Base-by-base conservation (phyloP, 257 asterid species). In the Nicotiana undulata region DNA sequence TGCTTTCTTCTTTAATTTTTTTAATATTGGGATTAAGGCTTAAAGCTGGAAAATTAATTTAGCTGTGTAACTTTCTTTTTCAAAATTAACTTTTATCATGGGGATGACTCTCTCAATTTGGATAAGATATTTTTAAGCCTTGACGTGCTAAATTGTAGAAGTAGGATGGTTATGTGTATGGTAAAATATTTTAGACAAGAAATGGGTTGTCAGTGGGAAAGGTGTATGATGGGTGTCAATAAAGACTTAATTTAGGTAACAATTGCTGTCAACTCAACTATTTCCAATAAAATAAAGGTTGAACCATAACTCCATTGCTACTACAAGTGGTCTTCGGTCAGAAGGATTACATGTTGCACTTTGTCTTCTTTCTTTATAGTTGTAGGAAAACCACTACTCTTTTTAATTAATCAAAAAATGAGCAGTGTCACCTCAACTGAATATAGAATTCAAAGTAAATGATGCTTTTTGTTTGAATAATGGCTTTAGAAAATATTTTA, bases 391-490 rank as follows among this genome's bases (percentile, higher is more conserved):
- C n/a, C 56, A 34, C 58, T 16, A 53, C 16, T 59, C 76, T 18
- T 7, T 10, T 28, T 40, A 75, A 81, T 52, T 79, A 37, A 55
- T 80, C 63, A 34, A 63, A 52, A n/a, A 40, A 28, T 16, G 32
- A 9, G 24, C 40, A 79, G 76, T 78, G 81, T 79, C 80, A 26
- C 29, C 75, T 22, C 6, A 78, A 61, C 60, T 68, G 80, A 82
- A 79, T 76, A 52, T 32, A 58, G 29, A 55, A 83, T 85, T 80
- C 85, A 84, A 88, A 88, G 89, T 89, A 86, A 88, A 86, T 91
- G 84, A 81, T 66, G 64, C 55, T 80, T 77, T 80, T 28, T 58
- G 58, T 72, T 81, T 70, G 83, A 72, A 31, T 60, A 13, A 68
- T 24, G 85, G 75, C 61, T 81, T 56, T 58, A 22, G 85, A 81